phyloP scores from a whole-genome alignment of 345 rosid genomes.

The Dipteronia dyeriana region DNA sequence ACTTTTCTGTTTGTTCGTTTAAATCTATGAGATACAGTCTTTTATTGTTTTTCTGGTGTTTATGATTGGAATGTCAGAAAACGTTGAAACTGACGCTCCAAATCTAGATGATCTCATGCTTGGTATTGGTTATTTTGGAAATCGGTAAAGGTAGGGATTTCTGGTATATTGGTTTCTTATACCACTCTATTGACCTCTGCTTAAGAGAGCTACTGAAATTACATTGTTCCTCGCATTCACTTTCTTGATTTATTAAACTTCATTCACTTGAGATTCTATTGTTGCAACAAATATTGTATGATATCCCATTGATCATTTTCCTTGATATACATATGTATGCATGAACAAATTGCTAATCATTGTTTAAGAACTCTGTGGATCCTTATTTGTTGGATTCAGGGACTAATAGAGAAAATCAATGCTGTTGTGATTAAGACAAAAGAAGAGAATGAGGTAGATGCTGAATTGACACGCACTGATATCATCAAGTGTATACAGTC shows the following conservation, averaged over 20 bases:
- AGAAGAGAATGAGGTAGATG: slow-evolving; percentile 54
- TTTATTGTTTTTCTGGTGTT: not conserved
- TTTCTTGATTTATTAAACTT: not conserved
- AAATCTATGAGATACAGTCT: not conserved
- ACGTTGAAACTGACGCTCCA: not conserved
- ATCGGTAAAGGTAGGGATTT: not conserved
- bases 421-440: slow-evolving; percentile 44
- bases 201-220: not conserved
- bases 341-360: not conserved
- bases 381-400: slow-evolving; percentile 43
- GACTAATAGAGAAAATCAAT: slow-evolving; percentile 60
- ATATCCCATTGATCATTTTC: not conserved
- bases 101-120: not conserved
- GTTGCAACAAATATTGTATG: too few species aligned
- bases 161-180: not conserved
- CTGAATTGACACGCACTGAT: slow-evolving; percentile 78
- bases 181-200: not conserved
- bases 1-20: not conserved
- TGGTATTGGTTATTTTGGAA: not conserved
- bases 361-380: not conserved
- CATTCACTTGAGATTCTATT: not conserved
- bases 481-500: slow-evolving; percentile 90
- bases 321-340: not conserved
- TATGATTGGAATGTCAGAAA: not conserved
- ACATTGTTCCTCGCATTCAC: not conserved